A percentile compares a stretch with the other conserved stretches of the same genome.
Conservation (phyloP, 768 basidiomycete species). For the Pleurotus pulmonarius region DNA sequence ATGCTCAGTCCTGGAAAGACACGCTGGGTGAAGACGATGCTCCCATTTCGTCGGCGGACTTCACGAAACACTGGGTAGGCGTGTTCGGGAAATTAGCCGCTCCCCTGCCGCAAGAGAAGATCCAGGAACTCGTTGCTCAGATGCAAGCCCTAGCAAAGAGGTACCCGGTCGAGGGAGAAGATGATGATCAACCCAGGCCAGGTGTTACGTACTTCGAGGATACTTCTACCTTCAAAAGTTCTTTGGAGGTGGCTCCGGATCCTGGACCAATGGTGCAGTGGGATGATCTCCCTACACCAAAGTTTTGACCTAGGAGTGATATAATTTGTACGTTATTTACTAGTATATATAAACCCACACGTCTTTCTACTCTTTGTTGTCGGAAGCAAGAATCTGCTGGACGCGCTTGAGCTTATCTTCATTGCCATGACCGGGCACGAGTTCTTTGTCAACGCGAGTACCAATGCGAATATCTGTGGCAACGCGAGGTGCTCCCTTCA, state of each 20-base stretch:
- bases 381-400: conserved; percentile 60
- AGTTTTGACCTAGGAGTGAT: conserved; percentile 33
- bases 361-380: too few species aligned
- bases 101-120: conserved; percentile 28
- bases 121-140: conserved; percentile 42
- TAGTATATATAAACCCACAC: too few species aligned
- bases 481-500: conserved; percentile 66
- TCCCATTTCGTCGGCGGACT: conserved; percentile 52
- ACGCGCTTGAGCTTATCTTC: conserved; percentile 79
- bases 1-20: conserved; percentile 42
- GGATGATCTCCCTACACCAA: conserved; percentile 66
- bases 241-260: conserved; percentile 48
- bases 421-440: conserved; percentile 67
- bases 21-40: conserved; percentile 48
- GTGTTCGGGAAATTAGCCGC: conserved; percentile 24
- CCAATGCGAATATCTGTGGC: conserved; percentile 96
- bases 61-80: conserved; percentile 61
- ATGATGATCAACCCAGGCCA: conserved; percentile 37
- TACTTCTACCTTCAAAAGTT: conserved; percentile 59
- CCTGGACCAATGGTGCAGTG: conserved; percentile 71
- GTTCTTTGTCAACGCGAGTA: conserved; percentile 71
- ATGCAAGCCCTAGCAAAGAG: conserved; percentile 56
- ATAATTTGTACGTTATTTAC: neutral
- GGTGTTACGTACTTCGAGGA: conserved; percentile 65
- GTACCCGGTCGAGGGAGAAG: conserved; percentile 54